phyloP scores from a whole-genome alignment of 805 yeast species.

The Candida morakotiae region DNA sequence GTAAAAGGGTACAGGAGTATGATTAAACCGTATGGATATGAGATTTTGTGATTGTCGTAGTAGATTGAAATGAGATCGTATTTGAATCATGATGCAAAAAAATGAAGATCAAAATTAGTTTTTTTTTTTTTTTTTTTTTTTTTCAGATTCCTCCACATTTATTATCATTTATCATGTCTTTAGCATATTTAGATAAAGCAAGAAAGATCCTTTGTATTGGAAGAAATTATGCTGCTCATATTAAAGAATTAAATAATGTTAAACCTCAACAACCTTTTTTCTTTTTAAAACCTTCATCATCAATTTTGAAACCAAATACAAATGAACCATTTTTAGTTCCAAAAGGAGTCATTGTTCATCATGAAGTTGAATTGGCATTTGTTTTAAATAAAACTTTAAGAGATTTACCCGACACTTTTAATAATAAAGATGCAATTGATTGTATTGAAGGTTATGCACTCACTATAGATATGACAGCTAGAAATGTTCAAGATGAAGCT shows the following conservation, averaged over 20 bases:
- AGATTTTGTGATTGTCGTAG: not conserved
- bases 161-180: constrained; percentile 34
- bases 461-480: constrained; percentile 91
- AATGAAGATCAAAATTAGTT: not conserved
- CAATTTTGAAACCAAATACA: constrained; percentile 49
- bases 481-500: constrained; percentile 94
- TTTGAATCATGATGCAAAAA: not conserved
- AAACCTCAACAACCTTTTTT: constrained; percentile 86
- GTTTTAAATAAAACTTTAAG: constrained; percentile 61
- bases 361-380: constrained; percentile 90
- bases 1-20: constrained; percentile 7
- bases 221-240: constrained; percentile 95
- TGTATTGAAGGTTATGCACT: constrained; percentile 83
- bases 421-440: constrained; percentile 65
- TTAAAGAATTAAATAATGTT: constrained; percentile 79
- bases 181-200: constrained; percentile 54
- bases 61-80: not conserved
- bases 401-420: constrained; percentile 57
- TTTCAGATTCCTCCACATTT: not conserved
- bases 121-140: constrained; percentile 4
- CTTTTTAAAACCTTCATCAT: constrained; percentile 84
- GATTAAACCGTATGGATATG: constrained; percentile 1
- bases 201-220: constrained; percentile 92
- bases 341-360: constrained; percentile 81
- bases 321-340: constrained; percentile 83